Base-by-base conservation (phyloP, 1,284 basidiomycete genomes). In the Trichosporon sp. region DNA sequence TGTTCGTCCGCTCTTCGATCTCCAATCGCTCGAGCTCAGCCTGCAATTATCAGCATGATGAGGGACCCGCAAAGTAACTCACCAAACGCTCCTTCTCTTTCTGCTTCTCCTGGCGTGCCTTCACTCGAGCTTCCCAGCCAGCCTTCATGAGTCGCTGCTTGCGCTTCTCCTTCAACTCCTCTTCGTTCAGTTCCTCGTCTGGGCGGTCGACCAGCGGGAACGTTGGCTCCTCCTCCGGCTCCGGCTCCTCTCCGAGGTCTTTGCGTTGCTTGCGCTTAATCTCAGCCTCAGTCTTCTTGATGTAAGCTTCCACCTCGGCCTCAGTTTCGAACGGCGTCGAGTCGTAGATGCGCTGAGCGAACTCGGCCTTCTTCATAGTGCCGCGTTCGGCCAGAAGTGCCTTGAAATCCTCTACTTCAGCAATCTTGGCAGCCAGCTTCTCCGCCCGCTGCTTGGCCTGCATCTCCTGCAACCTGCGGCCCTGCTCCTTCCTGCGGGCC, bases 131-230 rank as follows among this genome's bases (percentile, higher is more conserved):
- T 64, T 99, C 96, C 80, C 90, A 95, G 0, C 92, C 93, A 0
- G 95, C 93, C 80, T 97, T 99, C 83, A 96, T 84, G 36, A 99
- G 83, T 66, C 88, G 89, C 79, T 99, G 96, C 71, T 89, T 90
- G 72, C 89, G 88, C 82, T 99, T 99, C 80, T 99, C 96, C 78
- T 92, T 97, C 56, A 98, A 75, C 14, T 88, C 86, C 56, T 97
- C 95, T 75, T 98, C 95, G 71, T 92, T 92, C 21, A 99, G 85
- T 86, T 96, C 90, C 19, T 87, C 89, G 79, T 99, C 96, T 0
- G 94, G 92, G 1, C 91, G 84, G 71, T 97, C 93, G 14, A 95
- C 82, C 2, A 99, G 84, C 6, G 92, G 93, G 82, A 95, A 99
- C 0, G 86, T 86, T 0, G 87, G 88, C 65, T 93, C 92, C 75